phyloP scores from a whole-genome alignment of 1,284 basidiomycete genomes.

The Cryptococcus sp. region DNA sequence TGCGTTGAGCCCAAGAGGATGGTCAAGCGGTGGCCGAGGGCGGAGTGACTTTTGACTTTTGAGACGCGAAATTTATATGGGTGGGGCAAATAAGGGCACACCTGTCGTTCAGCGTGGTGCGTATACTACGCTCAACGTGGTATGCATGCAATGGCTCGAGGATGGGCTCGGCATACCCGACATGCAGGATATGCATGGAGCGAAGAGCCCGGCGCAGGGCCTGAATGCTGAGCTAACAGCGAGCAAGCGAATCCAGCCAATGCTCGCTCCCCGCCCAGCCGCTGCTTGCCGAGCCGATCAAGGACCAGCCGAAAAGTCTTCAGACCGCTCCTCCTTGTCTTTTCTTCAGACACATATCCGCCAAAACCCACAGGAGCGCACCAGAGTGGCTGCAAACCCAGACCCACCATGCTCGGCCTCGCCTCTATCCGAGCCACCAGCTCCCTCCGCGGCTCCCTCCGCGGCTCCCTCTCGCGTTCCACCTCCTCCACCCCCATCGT shows the following conservation, averaged over 20 bases:
- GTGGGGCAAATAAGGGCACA: no score
- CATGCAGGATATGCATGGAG: no score
- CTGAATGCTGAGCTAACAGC: no score
- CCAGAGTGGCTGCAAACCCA: background rate
- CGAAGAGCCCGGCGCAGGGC: no score
- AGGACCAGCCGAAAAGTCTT: background rate
- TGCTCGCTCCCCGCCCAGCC: no score
- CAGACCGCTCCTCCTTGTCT: background rate
- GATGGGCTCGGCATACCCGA: no score
- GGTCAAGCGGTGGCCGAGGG: background rate
- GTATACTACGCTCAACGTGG: no score
- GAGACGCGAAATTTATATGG: background rate
- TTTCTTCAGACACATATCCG: background rate
- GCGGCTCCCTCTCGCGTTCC: slow-evolving; percentile 10
- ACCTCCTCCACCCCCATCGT: slow-evolving; percentile 16
- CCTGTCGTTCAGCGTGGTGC: no score
- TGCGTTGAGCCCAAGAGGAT: background rate
- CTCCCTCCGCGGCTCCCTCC: slow-evolving; percentile 5
- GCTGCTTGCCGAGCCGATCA: no score
- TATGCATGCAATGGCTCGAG: no score
- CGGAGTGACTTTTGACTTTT: background rate
- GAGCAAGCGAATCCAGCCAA: no score
- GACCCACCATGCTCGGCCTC: slow-evolving; percentile 16
- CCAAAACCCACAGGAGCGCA: no score
- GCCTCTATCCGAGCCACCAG: slow-evolving; percentile 7